Base-by-base conservation (phyloP, 306 rosid species). In the Trifolium dubium region DNA sequence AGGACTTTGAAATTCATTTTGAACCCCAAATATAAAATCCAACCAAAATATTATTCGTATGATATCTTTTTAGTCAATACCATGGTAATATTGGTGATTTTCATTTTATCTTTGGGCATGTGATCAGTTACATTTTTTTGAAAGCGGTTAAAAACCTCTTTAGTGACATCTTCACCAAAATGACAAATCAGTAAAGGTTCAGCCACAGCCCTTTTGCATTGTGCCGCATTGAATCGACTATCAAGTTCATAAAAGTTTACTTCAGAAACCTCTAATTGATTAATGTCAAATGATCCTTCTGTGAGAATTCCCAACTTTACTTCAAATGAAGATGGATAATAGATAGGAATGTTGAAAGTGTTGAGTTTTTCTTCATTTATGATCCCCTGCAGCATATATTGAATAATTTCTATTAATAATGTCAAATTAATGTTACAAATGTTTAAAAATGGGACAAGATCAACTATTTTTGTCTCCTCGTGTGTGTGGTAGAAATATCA, bases 301-400 rank as follows among this genome's bases (percentile, higher is more conserved):
- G 71, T 82, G 0, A 40, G 1, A 47, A 84, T 76, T 72, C 70
- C 83, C 6, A 4, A 18, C 77, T 73, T 71, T 12, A 86, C 64
- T 71, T 86, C 88, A 4, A 59, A 50, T 17, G 77, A 72, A 0
- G 75, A 83, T 56, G 90, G 90, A 6, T 81, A 76, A 64, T 86
- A 86, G 0, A 43, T 65, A 50, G 83, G 88, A 40, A 84, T 65
- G 66, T 84, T 86, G 73, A 84, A 86, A 6, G 62, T 64, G 46
- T 76, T 64, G 15, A 86, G 0, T 70, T 70, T 59, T 14, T 79
- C 75, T 71, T 83, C 85, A 18, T 77, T 68, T 68, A 69, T 76
- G 10, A 76, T 30, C 54, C 86, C 77, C 80, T 53, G 1, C 54
- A 14, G 0, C 53, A 47, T 47, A 47, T 47, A 47, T 47, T 14